phyloP scores from a whole-genome alignment of 208 protist genomes.

The Crithidia bombi region DNA sequence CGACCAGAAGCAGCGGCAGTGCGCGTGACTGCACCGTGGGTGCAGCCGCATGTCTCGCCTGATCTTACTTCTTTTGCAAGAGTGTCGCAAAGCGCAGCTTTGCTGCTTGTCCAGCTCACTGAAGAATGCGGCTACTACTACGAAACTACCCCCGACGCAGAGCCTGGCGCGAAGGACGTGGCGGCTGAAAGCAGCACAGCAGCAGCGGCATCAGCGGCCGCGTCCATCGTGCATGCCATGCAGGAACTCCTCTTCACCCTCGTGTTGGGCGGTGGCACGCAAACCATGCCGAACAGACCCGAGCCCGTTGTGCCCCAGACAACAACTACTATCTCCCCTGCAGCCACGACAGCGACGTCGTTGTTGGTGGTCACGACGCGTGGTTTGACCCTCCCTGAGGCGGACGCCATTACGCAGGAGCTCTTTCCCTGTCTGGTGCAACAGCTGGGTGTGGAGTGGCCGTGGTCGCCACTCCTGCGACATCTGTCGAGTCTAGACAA shows the following conservation, averaged over 20 bases:
- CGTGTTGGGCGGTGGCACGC: slow-evolving; percentile 47
- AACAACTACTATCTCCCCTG: not conserved
- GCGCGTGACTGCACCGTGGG: not conserved
- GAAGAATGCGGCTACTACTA: slow-evolving; percentile 29
- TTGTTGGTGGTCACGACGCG: slow-evolving; percentile 43
- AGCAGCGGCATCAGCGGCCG: slow-evolving; percentile 3
- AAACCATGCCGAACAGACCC: slow-evolving; percentile 32
- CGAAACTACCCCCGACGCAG: slow-evolving; percentile 5
- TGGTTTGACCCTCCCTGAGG: slow-evolving; percentile 54
- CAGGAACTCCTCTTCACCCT: slow-evolving; percentile 72
- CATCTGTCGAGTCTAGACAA: slow-evolving; percentile 56
- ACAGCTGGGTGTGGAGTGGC: slow-evolving; percentile 83
- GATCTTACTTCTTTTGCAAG: not conserved
- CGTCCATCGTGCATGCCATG: slow-evolving; percentile 54
- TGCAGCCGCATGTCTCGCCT: not conserved
- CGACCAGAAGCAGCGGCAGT: not conserved
- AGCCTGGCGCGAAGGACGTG: not conserved
- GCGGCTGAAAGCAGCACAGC: not conserved
- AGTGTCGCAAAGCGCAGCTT: slow-evolving; percentile 17
- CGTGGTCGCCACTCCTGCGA: slow-evolving; percentile 77
- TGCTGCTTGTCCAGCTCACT: slow-evolving; percentile 26
- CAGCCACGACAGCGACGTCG: not conserved
- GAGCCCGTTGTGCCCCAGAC: slow-evolving; percentile 16
- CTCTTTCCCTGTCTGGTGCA: slow-evolving; percentile 74
- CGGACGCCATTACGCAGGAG: slow-evolving; percentile 55